Conservation (phyloP, 1,284 basidiomycete species). For the Calocybe gambosa region DNA sequence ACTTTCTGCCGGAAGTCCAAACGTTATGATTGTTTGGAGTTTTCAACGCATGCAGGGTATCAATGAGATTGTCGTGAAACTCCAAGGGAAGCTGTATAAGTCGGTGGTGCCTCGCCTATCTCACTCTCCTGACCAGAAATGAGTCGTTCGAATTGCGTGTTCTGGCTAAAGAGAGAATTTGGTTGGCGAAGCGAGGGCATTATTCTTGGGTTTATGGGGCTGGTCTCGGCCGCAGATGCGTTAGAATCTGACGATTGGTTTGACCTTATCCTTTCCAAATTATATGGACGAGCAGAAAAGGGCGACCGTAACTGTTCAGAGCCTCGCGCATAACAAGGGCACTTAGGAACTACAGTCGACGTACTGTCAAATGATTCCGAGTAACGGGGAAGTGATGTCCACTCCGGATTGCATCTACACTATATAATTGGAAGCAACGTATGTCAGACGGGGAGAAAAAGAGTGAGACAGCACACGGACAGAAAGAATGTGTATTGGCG, state of each 20-base stretch:
- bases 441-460: conserved; percentile 1
- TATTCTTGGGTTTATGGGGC: conserved; percentile 21
- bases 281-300: conserved; percentile 8
- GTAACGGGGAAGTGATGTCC: conserved; percentile 71
- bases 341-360: conserved; percentile 28
- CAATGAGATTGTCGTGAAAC: conserved; percentile 6
- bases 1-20: not conserved
- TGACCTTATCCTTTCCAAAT: conserved; percentile 25
- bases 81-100: conserved; percentile 28
- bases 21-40: not conserved
- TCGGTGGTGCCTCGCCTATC: conserved; percentile 40
- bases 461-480: conserved; percentile 38
- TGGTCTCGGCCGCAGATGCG: conserved; percentile 29
- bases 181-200: conserved; percentile 25
- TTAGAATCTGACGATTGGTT: conserved; percentile 29
- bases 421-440: conserved; percentile 21
- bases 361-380: conserved; percentile 37
- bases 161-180: conserved; percentile 33
- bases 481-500: conserved; percentile 74
- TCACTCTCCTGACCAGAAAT: conserved; percentile 43
- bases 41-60: not conserved
- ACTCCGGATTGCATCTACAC: conserved; percentile 78
- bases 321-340: conserved; percentile 35
- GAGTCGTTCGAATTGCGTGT: conserved; percentile 45
- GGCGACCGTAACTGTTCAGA: conserved; percentile 7